Percentiles rank a stretch among this genome's conserved stretches.
phyloP scores from a whole-genome alignment of 352 stramenopile genomes.

The Pythium aristosporum region DNA sequence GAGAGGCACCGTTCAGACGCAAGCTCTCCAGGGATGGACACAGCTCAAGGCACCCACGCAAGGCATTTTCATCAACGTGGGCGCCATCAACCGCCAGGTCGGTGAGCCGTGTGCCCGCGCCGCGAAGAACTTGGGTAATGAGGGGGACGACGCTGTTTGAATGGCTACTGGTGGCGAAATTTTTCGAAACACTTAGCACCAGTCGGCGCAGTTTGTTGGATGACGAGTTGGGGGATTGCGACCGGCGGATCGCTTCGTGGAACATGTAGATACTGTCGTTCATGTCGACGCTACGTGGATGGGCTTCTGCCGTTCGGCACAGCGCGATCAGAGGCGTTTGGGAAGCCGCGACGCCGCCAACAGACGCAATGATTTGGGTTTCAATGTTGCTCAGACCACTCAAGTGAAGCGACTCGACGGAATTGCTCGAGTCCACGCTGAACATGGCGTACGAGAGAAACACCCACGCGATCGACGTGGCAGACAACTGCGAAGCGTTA shows the following conservation, averaged over 20 bases:
- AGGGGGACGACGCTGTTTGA: neutral
- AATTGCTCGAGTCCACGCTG: neutral
- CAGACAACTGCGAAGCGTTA: neutral
- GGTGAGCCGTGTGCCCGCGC: neutral
- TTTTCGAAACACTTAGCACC: neutral
- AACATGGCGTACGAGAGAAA: slow-evolving; percentile 2
- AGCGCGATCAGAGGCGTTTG: neutral
- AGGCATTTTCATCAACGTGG: neutral
- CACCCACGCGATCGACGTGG: neutral
- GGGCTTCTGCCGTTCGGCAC: neutral
- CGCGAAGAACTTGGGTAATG: neutral
- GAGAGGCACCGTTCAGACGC: neutral
- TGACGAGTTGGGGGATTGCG: too few species aligned
- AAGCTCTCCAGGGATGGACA: neutral
- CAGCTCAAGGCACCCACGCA: neutral
- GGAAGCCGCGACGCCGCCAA: neutral
- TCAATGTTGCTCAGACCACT: neutral
- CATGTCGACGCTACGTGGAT: too few species aligned
- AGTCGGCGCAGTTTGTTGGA: neutral
- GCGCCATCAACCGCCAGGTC: slow-evolving; percentile 1
- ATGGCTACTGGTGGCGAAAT: neutral
- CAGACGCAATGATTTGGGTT: neutral
- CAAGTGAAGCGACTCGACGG: neutral
- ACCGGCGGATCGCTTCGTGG: too few species aligned
- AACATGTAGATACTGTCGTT: too few species aligned